Percentiles rank a stretch among this genome's conserved stretches.
phyloP scores from a whole-genome alignment of 2,329 filamentous ascomycete genomes.

The Arachnopeziza araneosa region DNA sequence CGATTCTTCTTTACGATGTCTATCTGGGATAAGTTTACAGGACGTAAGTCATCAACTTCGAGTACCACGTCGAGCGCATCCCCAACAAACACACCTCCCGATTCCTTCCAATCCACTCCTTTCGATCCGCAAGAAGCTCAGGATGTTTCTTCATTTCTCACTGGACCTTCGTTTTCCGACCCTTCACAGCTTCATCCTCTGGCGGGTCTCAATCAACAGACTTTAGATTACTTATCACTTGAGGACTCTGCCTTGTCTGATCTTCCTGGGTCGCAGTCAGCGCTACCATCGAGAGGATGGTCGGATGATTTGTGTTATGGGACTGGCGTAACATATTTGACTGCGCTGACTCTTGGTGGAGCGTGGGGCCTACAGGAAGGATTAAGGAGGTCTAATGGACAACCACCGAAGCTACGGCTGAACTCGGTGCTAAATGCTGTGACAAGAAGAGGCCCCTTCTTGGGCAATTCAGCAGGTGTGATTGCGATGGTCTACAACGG shows the following conservation, averaged over 20 bases:
- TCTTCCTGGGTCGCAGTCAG: constrained; percentile 77
- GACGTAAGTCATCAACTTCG: constrained; percentile 29
- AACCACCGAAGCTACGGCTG: constrained; percentile 83
- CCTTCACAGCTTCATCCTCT: constrained; percentile 87
- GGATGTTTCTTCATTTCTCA: constrained; percentile 84
- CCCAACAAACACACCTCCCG: constrained; percentile 26
- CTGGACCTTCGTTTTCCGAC: constrained; percentile 71
- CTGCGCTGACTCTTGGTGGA: constrained; percentile 80
- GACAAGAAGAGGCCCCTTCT: constrained; percentile 85
- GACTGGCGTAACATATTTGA: constrained; percentile 87
- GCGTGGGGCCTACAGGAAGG: constrained; percentile 92
- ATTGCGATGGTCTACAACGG: constrained; percentile 96
- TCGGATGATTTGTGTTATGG: constrained; percentile 98
- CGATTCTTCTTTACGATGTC: constrained; percentile 27
- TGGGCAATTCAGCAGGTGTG: constrained; percentile 94
- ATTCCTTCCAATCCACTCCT: constrained; percentile 45
- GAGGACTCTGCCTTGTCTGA: constrained; percentile 88
- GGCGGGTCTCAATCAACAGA: constrained; percentile 86
- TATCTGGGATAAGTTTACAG: constrained; percentile 35
- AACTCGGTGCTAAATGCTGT: constrained; percentile 95
- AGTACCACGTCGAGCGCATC: constrained; percentile 13
- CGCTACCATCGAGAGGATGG: constrained; percentile 92
- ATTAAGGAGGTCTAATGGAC: constrained; percentile 66
- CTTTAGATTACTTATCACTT: constrained; percentile 88
- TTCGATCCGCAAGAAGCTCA: constrained; percentile 70